Base-by-base conservation (phyloP, 139 green algal genomes). In the Zygnema cylindricum region DNA sequence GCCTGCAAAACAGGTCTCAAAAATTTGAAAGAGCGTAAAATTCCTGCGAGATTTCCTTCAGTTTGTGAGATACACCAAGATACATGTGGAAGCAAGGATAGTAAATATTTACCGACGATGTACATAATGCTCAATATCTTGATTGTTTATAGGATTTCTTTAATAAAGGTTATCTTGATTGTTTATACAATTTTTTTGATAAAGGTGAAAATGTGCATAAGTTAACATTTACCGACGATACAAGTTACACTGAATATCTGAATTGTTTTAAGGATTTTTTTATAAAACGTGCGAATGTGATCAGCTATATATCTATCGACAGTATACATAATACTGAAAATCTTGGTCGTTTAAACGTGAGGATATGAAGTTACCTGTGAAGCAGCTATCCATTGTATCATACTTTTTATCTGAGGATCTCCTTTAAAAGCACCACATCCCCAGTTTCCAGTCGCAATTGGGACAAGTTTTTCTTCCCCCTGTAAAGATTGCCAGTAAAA, bases 371-470 rank as follows among this genome's bases (percentile, higher is more conserved):
- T 7, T 79, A 79, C 71, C 71, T 25, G 3, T 3, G 84, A 88
- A 7, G 84, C 84, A 69, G 84, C 84, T 25, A 91, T 89, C 86
- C 86, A 91, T 54, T 91, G 86, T 49, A 91, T 33, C 86, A 91
- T 84, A 21, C 23, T 54, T 81, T 91, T 91, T 55, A 91, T 39
- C 40, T 91, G 42, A 33, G 77, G 36, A n/a, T 91, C 86, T 25
- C 84, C 86, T 40, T 81, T 81, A 73, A 91, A 91, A 32, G 36
- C 86, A 39, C 86, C 86, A 25, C 86, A 91, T 22, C 86, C 86
- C 86, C 86, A 91, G 36, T 91, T 91, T 43, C 86, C 86, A 42
- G 83, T 91, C 55, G 86, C 86, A 16, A 88, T 87, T 69, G 69
- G 69, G 11, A 86, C 38, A 55, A 35, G 30, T 2, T 86, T 86